Evolutionary conservation across 805 yeast species (phyloP), one percentile per base, ranked within the genome.

Genomic region (Kodamaea leandrae): DNA sequence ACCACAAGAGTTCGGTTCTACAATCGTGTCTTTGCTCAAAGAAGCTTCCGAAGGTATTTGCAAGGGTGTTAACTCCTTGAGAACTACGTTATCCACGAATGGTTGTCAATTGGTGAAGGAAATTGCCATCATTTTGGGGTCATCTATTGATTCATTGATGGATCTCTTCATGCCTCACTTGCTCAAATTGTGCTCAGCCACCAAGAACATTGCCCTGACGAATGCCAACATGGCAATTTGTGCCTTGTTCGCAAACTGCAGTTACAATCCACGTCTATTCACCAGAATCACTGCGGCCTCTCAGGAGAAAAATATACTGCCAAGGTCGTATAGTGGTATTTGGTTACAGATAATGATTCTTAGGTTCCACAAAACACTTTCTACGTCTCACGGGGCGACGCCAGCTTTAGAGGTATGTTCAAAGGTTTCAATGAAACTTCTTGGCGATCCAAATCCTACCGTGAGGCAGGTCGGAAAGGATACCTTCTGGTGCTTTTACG

Each of bases 51-150:
- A 81, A 13, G 81, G 83, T 8, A 72, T 90, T 3, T 62, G 72
- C 39, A 87, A 86, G 50, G 78, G 87, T 0, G 71, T 80, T 1
- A 52, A 71, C 6, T 89, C 98, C 0, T 66, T 93, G 42, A 71
- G 99, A 54, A 93, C 99, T 0, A 85, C 96, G 0, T 68, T 93
- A 15, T 80, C 90, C 1, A 65, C 78, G 2, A 77, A 85, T 53
- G 86, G 89, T 0, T 85, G 95, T 54, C 86, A 82, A 43, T 58
- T 89, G 15, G 68, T 86, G 8, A 86, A 85, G 54, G 98, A 90
- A 47, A 51, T 78, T 28, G 74, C 74, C 2, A 63, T 75, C 7
- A 45, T 59, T 9, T 46, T 75, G n/a, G 64, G 69, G 2, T 39
- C 49, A 4, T 52, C 55, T 13, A 57, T 78, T 39, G 83, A 78